phyloP scores from a whole-genome alignment of 1,284 basidiomycete genomes.

The Pyrrhoderma lamaoense region DNA sequence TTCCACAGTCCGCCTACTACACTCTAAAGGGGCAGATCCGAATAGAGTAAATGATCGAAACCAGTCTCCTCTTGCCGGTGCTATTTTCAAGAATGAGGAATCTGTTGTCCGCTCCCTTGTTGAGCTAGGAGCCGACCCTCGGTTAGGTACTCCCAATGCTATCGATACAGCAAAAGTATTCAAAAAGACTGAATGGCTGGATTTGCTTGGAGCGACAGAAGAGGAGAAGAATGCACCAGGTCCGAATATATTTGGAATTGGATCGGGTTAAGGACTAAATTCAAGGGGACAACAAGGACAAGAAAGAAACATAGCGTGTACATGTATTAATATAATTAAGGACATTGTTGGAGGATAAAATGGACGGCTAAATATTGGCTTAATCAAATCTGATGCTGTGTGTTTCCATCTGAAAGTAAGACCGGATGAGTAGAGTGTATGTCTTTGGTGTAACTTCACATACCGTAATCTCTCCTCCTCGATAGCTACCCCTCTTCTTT shows the following conservation, averaged over 20 bases:
- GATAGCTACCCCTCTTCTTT: slow-evolving; percentile 93
- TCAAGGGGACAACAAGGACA: background rate
- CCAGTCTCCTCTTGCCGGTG: slow-evolving; percentile 78
- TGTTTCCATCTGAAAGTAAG: slow-evolving; percentile 52
- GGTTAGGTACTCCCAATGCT: slow-evolving; percentile 64
- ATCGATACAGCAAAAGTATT: slow-evolving; percentile 69
- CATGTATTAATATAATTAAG: background rate
- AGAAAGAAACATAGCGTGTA: background rate
- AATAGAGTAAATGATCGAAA: slow-evolving; percentile 69
- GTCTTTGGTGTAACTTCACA: slow-evolving; percentile 24
- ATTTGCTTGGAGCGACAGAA: slow-evolving; percentile 47
- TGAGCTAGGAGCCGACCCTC: slow-evolving; percentile 61
- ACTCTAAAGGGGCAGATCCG: slow-evolving; percentile 55
- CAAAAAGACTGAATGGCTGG: slow-evolving; percentile 45
- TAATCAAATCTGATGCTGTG: slow-evolving; percentile 77
- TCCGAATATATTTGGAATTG: slow-evolving; percentile 7
- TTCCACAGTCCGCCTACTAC: slow-evolving; percentile 45
- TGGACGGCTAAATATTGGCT: background rate
- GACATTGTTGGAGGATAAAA: background rate
- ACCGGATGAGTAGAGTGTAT: slow-evolving; percentile 16
- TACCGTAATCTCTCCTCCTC: slow-evolving; percentile 87
- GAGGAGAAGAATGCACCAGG: slow-evolving; percentile 32
- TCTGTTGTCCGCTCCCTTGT: slow-evolving; percentile 57
- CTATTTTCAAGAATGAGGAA: slow-evolving; percentile 68
- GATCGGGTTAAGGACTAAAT: background rate